Evolutionary conservation across 2,329 filamentous ascomycete species (phyloP), one percentile per base, ranked within the genome.

Genomic region (Venturia nashicola): DNA sequence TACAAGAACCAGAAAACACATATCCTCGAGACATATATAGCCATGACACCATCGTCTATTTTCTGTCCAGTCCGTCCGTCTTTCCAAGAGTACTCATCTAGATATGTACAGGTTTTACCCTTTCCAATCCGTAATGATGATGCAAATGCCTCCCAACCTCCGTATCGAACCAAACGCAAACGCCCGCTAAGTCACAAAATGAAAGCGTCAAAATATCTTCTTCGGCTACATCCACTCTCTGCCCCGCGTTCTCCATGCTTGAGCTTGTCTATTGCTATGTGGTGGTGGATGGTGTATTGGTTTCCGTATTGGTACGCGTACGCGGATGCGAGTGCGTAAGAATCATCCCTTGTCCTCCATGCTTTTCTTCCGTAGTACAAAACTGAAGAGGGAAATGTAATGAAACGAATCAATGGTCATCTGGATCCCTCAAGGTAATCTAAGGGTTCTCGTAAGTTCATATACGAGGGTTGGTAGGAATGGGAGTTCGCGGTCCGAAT

Each of bases 381-480:
- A 36, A 12, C 1, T 34, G 23, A 36, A 36, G 6, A 34, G 16
- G 14, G 0, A 14, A 36, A 51, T 51, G 20, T 12, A 27, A 8
- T 27, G 7, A 51, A 27, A 51, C 46, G n/a, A 57, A 57, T 57
- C 51, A 57, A 36, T 36, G 9, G 14, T 57, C 51, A 36, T 57
- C 51, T 14, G 51, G 12, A 57, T 57, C 51, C 51, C 32, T 57
- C 51, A 57, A 36, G 27, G 51, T 7, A 57, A 57, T 57, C 51
- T 57, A 57, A 57, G 27, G 51, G 32, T 18, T 57, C 32, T 57
- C 51, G 51, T 57, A 57, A 57, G 51, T 57, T 57, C 8, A 57
- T 57, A 57, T 16, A 16, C 46, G 12, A 27, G 46, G 46, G 20
- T 16, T 27, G 46, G 46, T 27, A 51, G 20, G 46, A 51, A 51